Evolutionary conservation across 2,329 filamentous ascomycete genomes (phyloP).

Genomic region (Colletotrichum liriopes): DNA sequence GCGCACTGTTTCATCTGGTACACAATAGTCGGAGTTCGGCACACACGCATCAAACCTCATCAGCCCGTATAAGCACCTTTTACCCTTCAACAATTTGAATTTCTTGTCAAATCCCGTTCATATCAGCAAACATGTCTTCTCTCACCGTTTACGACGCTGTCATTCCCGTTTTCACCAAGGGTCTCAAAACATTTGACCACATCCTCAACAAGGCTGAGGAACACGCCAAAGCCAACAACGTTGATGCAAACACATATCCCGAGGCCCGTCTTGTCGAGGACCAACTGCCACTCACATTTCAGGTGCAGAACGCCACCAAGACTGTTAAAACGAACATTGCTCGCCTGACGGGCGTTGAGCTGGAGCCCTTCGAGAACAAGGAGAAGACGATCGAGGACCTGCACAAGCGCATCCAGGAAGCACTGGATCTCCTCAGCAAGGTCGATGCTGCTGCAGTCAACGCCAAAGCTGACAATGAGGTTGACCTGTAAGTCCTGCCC

Average conservation of each 20-base stretch:
- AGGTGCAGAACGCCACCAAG: conserved; percentile 52
- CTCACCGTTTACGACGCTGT: conserved; percentile 50
- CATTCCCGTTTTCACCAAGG: conserved; percentile 47
- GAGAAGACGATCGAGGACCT: conserved; percentile 54
- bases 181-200: conserved; percentile 47
- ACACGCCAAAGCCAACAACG: conserved; percentile 48
- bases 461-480: conserved; percentile 45
- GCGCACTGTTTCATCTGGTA: not conserved
- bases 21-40: conserved; percentile 1
- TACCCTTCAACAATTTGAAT: not conserved
- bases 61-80: not conserved
- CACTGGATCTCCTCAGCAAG: conserved; percentile 49
- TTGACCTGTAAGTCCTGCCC: conserved; percentile 47
- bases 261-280: conserved; percentile 50
- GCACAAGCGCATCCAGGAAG: conserved; percentile 47
- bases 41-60: conserved; percentile 5
- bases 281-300: conserved; percentile 55
- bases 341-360: conserved; percentile 47
- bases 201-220: conserved; percentile 51
- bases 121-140: conserved; percentile 47
- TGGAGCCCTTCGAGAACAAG: conserved; percentile 48
- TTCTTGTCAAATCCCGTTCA: not conserved
- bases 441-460: conserved; percentile 48
- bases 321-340: conserved; percentile 49
- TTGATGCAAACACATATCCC: conserved; percentile 47